Evolutionary conservation across 768 basidiomycete species (phyloP).

Genomic region (Leccinum subgranulosum): DNA sequence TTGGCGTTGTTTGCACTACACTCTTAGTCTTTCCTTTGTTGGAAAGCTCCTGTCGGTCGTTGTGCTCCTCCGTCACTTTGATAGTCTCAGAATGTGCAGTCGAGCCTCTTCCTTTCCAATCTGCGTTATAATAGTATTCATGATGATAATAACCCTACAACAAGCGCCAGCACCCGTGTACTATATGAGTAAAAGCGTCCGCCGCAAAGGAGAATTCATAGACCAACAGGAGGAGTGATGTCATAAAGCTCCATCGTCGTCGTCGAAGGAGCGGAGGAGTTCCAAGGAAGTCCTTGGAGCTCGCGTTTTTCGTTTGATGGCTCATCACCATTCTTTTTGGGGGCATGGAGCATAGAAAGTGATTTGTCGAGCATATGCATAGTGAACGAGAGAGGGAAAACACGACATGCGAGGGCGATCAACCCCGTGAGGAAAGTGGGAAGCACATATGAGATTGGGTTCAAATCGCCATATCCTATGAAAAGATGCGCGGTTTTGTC

Average conservation of each 20-base stretch:
- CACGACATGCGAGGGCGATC: conserved; percentile 45
- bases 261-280: conserved; percentile 25
- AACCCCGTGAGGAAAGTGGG: conserved; percentile 34
- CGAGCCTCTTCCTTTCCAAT: conserved; percentile 24
- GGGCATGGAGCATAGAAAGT: conserved; percentile 32
- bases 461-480: conserved; percentile 24
- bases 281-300: conserved; percentile 22
- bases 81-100: conserved; percentile 29
- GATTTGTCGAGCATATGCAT: conserved; percentile 38
- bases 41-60: conserved; percentile 20
- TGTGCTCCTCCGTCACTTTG: not conserved
- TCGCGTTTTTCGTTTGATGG: conserved; percentile 29
- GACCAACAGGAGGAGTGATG: conserved; percentile 47
- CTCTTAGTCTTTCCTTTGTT: conserved; percentile 14
- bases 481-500: conserved; percentile 22
- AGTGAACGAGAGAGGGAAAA: conserved; percentile 49
- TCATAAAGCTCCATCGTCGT: conserved; percentile 27
- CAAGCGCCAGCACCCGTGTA: conserved; percentile 45
- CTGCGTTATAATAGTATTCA: conserved; percentile 36
- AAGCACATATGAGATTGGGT: conserved; percentile 30
- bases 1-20: conserved; percentile 36
- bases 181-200: conserved; percentile 41
- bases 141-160: conserved; percentile 42
- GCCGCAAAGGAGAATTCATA: conserved; percentile 40
- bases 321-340: conserved; percentile 28